These are phyloP conservation scores for Malbranchea zuffiana DNA, from an alignment of 2,329 filamentous ascomycete species.

Conservation along the genomic window DNA sequence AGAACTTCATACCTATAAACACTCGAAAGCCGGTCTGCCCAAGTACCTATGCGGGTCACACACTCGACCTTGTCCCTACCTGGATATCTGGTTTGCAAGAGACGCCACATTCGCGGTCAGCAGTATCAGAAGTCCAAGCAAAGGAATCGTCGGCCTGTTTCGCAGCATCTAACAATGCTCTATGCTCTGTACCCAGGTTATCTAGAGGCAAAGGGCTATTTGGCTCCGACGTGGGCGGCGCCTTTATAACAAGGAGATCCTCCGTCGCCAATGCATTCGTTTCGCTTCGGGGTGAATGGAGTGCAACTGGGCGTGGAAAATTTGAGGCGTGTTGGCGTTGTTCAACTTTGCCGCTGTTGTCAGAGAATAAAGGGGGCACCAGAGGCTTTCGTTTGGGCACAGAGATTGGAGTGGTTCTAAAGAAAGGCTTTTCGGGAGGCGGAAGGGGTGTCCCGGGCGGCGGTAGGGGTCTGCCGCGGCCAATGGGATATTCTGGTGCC, in stretches of 20 bases:
- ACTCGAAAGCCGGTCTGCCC: too few relatives aligned
- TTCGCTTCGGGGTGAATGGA: slow-evolving; percentile 28
- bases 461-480: slow-evolving; percentile 68
- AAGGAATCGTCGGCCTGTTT: too few relatives aligned
- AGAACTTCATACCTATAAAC: too few relatives aligned
- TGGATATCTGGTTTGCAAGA: too few relatives aligned
- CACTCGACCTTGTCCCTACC: too few relatives aligned
- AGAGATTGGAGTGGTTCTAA: slow-evolving; percentile 46
- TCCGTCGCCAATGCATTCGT: slow-evolving; percentile 31
- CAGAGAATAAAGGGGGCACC: slow-evolving; percentile 33
- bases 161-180: too few relatives aligned
- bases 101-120: too few relatives aligned
- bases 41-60: too few relatives aligned
- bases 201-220: slow-evolving; percentile 11
- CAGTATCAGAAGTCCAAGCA: too few relatives aligned
- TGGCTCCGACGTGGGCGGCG: slow-evolving; percentile 47
- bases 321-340: background rate
- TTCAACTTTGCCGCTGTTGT: slow-evolving; percentile 6
- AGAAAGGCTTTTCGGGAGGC: slow-evolving; percentile 47
- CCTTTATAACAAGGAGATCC: slow-evolving; percentile 54
- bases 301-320: slow-evolving; percentile 38
- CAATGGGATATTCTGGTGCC: slow-evolving; percentile 58
- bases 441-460: slow-evolving; percentile 72
- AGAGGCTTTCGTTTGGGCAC: slow-evolving; percentile 57
- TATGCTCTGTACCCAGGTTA: too few relatives aligned